Evolutionary conservation across 768 basidiomycete genomes (phyloP), one percentile per base, ranked within the genome.

Genomic region (Termitomyces sp.): DNA sequence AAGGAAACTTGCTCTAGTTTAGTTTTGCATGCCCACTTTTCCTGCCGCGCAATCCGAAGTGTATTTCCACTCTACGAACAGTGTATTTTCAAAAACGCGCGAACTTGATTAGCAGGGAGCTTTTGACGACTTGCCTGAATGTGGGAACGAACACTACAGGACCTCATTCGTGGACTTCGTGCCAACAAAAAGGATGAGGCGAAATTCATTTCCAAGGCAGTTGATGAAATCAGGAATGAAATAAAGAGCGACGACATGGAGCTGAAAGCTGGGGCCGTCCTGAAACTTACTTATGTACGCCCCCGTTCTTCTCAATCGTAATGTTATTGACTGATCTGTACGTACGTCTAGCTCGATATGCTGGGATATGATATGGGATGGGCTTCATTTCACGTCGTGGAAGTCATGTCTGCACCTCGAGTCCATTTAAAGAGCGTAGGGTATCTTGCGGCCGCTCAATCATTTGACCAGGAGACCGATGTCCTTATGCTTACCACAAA

Each of bases 401-500:
- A 99, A 68, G 94, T 96, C 70, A 99, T 99, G 97, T 94, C 94
- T 38, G 94, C 94, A 3, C 76, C 89, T 4, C 87, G 87, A 68
- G 83, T 88, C 63, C 95, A 98, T 72, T 79, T 98, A 63, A 99
- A 99, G 78, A 86, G 84, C 28, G 88, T 98, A 50, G 97, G 97
- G 13, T 98, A 99, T 72, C 87, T 99, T 24, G 97, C 91, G 2
- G 94, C 97, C 3, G 72, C 84, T 43, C 86, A 94, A 73, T 95
- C 94, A 0, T 99, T 98, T 70, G 81, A 87, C 45, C 84, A 92
- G 63, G 92, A 96, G 57, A 98, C 97, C 1, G 97, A 98, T 65
- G 96, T 98, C 24, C 85, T 98, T 22, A 97, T 99, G 82, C 81
- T 98, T 48, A 97, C 96, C 3, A 97, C 96, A 10, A 99, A 99